phyloP scores from a whole-genome alignment of 2,329 filamentous ascomycete species.

The Cordyceps javanica region DNA sequence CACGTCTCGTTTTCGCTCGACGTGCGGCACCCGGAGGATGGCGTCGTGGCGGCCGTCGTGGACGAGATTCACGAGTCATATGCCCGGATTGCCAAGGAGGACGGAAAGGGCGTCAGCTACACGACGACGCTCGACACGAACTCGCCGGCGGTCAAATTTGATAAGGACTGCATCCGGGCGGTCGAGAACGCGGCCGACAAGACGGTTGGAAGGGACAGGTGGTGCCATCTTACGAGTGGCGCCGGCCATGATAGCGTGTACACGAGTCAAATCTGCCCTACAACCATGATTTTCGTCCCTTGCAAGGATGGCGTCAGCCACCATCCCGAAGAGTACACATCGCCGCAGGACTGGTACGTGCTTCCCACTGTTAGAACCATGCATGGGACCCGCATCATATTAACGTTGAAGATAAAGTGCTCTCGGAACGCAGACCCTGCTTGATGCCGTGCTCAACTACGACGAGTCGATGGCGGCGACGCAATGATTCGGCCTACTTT shows the following conservation, averaged over 20 bases:
- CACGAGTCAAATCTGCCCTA: slow-evolving; percentile 27
- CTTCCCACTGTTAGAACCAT: not conserved
- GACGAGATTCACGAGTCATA: slow-evolving; percentile 20
- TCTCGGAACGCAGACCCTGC: slow-evolving; percentile 17
- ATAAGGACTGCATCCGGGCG: slow-evolving; percentile 58
- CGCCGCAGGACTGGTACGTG: slow-evolving; percentile 26
- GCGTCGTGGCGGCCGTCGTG: slow-evolving; percentile 42
- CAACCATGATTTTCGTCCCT: slow-evolving; percentile 34
- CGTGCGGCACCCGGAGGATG: slow-evolving; percentile 52
- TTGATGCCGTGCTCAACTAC: slow-evolving; percentile 18
- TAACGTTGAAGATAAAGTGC: slow-evolving; percentile 13
- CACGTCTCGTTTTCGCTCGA: slow-evolving; percentile 62
- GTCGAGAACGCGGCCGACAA: slow-evolving; percentile 52
- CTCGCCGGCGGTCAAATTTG: slow-evolving; percentile 55
- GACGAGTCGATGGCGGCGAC: slow-evolving; percentile 7
- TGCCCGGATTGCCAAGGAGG: slow-evolving; percentile 19
- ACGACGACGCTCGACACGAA: slow-evolving; percentile 57
- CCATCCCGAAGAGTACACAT: slow-evolving; percentile 30
- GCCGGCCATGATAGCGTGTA: slow-evolving; percentile 34
- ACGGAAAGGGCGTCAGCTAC: slow-evolving; percentile 35
- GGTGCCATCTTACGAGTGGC: slow-evolving; percentile 29
- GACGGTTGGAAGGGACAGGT: slow-evolving; percentile 41
- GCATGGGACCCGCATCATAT: not conserved
- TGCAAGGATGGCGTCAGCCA: slow-evolving; percentile 32
- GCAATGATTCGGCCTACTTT: too few relatives aligned